These are phyloP conservation scores for Aphanoascus verrucosus DNA, from an alignment of 2,329 filamentous ascomycete genomes.

Conservation along the genomic window DNA sequence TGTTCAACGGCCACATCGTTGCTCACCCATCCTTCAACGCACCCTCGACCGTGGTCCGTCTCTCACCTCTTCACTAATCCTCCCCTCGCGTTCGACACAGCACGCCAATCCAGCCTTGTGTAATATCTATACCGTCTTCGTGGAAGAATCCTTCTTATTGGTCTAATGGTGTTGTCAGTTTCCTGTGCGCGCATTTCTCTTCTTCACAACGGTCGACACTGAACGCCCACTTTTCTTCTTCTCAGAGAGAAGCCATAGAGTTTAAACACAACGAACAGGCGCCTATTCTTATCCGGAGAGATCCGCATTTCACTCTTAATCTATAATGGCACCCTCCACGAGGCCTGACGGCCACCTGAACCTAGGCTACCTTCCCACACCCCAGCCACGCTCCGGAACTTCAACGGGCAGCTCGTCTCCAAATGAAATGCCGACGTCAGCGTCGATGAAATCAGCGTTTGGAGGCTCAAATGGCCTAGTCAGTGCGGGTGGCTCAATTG, in stretches of 20 bases:
- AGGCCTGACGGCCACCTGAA: conserved; percentile 70
- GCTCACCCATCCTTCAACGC: background rate
- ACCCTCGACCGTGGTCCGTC: background rate
- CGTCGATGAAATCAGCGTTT: conserved; percentile 60
- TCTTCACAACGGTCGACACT: background rate
- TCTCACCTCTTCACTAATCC: background rate
- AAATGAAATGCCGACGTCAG: conserved; percentile 57
- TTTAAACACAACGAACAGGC: conserved; percentile 4
- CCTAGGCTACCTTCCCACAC: conserved; percentile 64
- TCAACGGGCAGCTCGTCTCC: conserved; percentile 73
- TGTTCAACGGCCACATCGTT: background rate
- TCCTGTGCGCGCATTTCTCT: conserved; percentile 4
- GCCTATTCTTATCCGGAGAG: conserved; percentile 1
- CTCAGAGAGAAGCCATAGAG: conserved; percentile 12
- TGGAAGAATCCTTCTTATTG: background rate
- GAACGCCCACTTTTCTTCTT: conserved; percentile 4
- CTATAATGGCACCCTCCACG: conserved; percentile 77
- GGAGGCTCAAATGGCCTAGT: conserved; percentile 55
- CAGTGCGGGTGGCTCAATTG: conserved; percentile 40
- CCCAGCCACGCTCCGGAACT: conserved; percentile 62
- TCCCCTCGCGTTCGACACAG: background rate
- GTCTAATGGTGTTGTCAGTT: conserved; percentile 10
- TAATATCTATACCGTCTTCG: background rate
- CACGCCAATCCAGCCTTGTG: background rate
- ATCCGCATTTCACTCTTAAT: conserved; percentile 43